Evolutionary conservation across 768 basidiomycete species (phyloP).

Genomic region (Austroboletus festivus): DNA sequence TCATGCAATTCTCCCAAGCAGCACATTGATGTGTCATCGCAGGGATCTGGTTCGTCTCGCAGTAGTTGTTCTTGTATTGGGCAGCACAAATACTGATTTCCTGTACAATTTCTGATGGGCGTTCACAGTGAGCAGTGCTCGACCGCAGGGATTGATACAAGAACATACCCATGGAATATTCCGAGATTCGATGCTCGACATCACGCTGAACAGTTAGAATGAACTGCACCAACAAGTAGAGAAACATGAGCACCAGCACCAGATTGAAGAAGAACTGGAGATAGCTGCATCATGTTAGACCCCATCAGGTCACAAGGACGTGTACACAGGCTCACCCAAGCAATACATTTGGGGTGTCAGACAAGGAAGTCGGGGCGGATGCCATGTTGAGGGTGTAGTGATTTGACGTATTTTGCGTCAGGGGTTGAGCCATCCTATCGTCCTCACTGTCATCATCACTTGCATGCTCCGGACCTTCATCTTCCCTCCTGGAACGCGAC

Average conservation of each 20-base stretch:
- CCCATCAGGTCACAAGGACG: conserved; percentile 10
- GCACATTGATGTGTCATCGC: conserved; percentile 86
- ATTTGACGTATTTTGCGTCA: conserved; percentile 61
- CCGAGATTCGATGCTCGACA: conserved; percentile 81
- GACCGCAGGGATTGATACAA: conserved; percentile 9
- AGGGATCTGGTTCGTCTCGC: conserved; percentile 72
- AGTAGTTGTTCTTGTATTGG: conserved; percentile 79
- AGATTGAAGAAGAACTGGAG: conserved; percentile 94
- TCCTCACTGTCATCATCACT: conserved; percentile 51
- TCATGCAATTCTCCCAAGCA: conserved; percentile 93
- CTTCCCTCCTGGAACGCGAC: conserved; percentile 18
- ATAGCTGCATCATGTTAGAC: conserved; percentile 51
- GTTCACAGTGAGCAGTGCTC: conserved; percentile 19
- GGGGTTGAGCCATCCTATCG: conserved; percentile 35
- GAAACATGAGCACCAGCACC: conserved; percentile 73
- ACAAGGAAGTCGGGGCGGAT: conserved; percentile 49
- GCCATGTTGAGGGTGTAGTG: conserved; percentile 85
- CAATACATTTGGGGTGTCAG: conserved; percentile 76
- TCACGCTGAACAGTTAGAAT: conserved; percentile 88
- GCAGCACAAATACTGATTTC: conserved; percentile 87
- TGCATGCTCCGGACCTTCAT: conserved; percentile 35
- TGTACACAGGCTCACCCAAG: conserved; percentile 60
- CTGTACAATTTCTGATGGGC: conserved; percentile 73
- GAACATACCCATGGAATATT: conserved; percentile 78
- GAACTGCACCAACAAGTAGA: conserved; percentile 84